Base-by-base conservation (phyloP, 768 basidiomycete genomes). In the Xerocomus brunneocitrinus region DNA sequence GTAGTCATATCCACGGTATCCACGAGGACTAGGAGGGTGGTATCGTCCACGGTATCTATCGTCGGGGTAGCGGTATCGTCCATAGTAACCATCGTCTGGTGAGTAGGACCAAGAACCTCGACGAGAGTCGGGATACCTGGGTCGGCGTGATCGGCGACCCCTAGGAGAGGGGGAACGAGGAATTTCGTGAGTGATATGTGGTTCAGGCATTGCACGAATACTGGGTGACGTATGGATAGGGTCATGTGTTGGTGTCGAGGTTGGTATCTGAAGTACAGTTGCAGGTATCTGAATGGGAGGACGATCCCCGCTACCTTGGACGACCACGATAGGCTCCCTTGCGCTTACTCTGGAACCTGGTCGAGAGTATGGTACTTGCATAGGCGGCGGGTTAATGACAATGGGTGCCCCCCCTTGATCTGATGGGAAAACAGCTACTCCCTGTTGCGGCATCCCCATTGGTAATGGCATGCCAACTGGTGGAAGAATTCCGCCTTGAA, bases 21-120 rank as follows among this genome's bases (percentile, higher is more conserved):
- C 30, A 52, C 61, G 52, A 50, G 38, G 61, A 53, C 43, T 44
- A 42, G 55, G 53, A 5, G 63, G 59, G n/a, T 59, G 60, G 42
- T 59, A 58, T 10, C 38, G 50, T 10, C 57, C 61, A 36, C 41
- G 36, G 35, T 58, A 49, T 35, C 52, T 22, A 50, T 58, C 56
- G 19, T 67, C 56, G 9, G 54, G 58, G 19, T 49, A 52, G 35
- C 52, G 49, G 36, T 53, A 54, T 38, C 52, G 50, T 39, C 58
- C 38, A 13, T 25, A 42, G 39, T 44, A 24, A 12, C 45, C 30
- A 41, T 57, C 54, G 8, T 57, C 56, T 3, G 64, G 65, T 1
- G 64, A 66, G 44, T 62, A 59, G 5, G 58, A 61, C 25, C 62
- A 64, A 50, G 68, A 64, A 22, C 62, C 63, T 34, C 55, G 50